Evolutionary conservation across 257 asterid genomes (phyloP).

Genomic region (Solanum sitiens): DNA sequence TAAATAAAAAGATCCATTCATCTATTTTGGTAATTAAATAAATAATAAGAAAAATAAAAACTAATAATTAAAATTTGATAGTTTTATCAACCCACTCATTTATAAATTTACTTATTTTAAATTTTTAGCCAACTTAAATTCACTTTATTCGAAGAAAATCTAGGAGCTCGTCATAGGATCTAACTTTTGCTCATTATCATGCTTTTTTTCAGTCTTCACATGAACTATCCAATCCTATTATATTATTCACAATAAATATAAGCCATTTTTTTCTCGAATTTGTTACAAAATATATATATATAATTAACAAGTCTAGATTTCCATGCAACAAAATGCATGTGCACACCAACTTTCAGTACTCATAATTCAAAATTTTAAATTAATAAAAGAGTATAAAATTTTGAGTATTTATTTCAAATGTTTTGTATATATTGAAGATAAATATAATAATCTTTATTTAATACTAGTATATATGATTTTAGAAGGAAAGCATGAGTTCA

Average conservation of each 20-base stretch:
- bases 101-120: background rate
- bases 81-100: background rate
- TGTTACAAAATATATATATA: background rate
- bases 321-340: background rate
- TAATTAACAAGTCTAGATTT: background rate
- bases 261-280: background rate
- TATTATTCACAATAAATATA: background rate
- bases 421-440: background rate
- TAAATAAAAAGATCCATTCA: too few relatives aligned
- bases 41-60: too few relatives aligned
- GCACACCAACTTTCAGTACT: background rate
- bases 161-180: background rate
- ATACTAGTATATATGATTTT: too few relatives aligned
- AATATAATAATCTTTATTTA: too few relatives aligned
- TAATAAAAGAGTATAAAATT: background rate
- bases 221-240: background rate
- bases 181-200: background rate
- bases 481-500: too few relatives aligned
- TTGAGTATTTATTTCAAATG: background rate
- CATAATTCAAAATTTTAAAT: background rate
- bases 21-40: too few relatives aligned
- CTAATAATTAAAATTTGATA: background rate
- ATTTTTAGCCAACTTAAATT: background rate
- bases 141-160: background rate
- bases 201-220: background rate